Evolutionary conservation across 192 early-diverging fungal species (phyloP), one percentile per base, ranked within the genome.

Genomic region (Lobosporangium transversale): DNA sequence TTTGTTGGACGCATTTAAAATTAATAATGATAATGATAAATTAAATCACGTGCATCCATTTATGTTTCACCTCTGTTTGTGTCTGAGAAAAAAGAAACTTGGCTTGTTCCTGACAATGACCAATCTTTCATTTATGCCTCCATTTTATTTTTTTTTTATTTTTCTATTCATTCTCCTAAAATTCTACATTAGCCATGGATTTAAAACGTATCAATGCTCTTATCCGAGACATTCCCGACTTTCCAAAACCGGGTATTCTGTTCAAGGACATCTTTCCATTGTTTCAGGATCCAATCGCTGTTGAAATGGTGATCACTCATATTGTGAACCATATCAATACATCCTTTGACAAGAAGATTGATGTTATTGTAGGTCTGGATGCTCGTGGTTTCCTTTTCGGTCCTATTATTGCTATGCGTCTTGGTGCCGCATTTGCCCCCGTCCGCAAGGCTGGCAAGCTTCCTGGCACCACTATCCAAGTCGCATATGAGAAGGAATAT

Each of bases 211-310:
- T 76, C 53, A 62, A 67, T 53, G 35, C 73, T 20, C 73, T 76
- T 36, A 76, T 76, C 58, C 73, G 73, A n/a, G 73, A 76, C 26
- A 67, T 76, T 20, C 73, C 73, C 6, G 73, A 76, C 53, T 76
- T 76, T 50, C 73, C 64, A 53, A 49, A 79, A 49, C 79, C 91
- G 87, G 97, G 98, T 21, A 98, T 99, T 63, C 78, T 95, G 66
- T 99, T 99, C 89, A 93, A 92, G 71, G 93, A 99, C 79, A 96
- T 99, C 74, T 96, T 98, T 70, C 94, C 94, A 43, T 88, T 99
- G 62, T 99, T 99, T 87, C 92, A 92, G 74, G 91, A 97, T 76
- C 97, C 97, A 24, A 87, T 84, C 33, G 98, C 97, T 20, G 93
- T 97, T 49, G 95, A 96, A 83, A 88, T 90, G 45, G 85, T 98